Evolutionary conservation across 2,329 filamentous ascomycete species (phyloP), one percentile per base, ranked within the genome.

Genomic region (Fusarium musae): DNA sequence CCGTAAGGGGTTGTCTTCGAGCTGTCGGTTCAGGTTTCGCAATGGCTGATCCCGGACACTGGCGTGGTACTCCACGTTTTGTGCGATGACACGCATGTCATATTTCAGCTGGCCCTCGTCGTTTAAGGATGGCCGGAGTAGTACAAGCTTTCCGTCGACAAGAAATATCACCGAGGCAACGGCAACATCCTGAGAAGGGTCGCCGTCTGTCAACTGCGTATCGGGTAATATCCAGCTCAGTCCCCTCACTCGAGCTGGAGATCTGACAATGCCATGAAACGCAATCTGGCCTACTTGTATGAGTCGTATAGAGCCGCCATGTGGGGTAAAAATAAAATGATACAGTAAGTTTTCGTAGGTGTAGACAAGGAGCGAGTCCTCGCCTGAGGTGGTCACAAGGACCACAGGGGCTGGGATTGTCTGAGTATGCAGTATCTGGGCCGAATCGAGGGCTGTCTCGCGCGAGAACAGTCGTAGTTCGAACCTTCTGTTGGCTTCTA

Each of bases 271-370:
- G 50, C 96, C 96, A 80, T 99, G 93, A 77, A 99, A 96, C 17
- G 94, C 96, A 78, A 99, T 99, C 80, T 98, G 96, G 15, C 97
- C 96, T n/a, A 98, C 95, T 79, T 97, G 95, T 11, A 97, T 89
- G 36, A 98, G 87, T 47, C 91, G 92, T 39, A 97, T 89, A 28
- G 91, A 85, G 21, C 87, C 91, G n/a, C 89, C 87, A 28, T 90
- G 87, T 1, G 91, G 88, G 0, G 93, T 91, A 72, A 99, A 96
- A 68, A 99, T 91, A 80, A 95, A 99, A 80, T 99, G 96, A 79
- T 98, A 96, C 21, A 99, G 87, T 16, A 97, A 88, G 80, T 99
- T 99, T 80, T 98, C 96, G 80, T 97, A 95, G 0, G 96, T 99
- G 81, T 99, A 99, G 16, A 98, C 96, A 37, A 99, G 88, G 34